Evolutionary conservation across 2,329 filamentous ascomycete species (phyloP).

Genomic region (Talaromyces marneffei): DNA sequence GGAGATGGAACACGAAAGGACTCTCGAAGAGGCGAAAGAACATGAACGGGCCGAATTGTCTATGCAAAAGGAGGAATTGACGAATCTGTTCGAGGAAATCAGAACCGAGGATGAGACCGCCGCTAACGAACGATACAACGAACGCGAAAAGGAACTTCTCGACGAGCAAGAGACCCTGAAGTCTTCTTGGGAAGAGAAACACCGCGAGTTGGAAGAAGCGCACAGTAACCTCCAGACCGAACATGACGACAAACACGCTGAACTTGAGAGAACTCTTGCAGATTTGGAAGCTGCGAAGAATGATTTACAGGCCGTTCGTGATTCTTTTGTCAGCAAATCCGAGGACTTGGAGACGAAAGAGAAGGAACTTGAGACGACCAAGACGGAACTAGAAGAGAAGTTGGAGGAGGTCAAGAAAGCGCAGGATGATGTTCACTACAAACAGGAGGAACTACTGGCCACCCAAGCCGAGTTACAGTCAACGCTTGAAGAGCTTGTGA

Average conservation of each 20-base stretch:
- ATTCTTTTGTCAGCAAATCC: slow-evolving; percentile 23
- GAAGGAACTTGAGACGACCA: slow-evolving; percentile 23
- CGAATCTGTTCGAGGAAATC: slow-evolving; percentile 45
- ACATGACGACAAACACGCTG: slow-evolving; percentile 23
- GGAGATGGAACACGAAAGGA: slow-evolving; percentile 42
- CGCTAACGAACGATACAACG: slow-evolving; percentile 32
- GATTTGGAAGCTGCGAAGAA: slow-evolving; percentile 32
- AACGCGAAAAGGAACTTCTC: slow-evolving; percentile 40
- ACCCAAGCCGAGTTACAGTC: slow-evolving; percentile 18
- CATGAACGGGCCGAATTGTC: slow-evolving; percentile 31
- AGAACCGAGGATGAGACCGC: slow-evolving; percentile 38
- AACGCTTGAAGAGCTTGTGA: slow-evolving; percentile 16
- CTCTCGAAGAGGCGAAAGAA: slow-evolving; percentile 28
- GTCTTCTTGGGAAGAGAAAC: slow-evolving; percentile 33
- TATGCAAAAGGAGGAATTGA: slow-evolving; percentile 42
- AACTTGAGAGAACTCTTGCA: slow-evolving; percentile 28
- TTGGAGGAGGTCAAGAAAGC: slow-evolving; percentile 14
- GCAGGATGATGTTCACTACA: slow-evolving; percentile 16
- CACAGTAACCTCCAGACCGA: slow-evolving; percentile 33
- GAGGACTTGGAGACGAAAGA: slow-evolving; percentile 24
- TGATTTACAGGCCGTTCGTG: slow-evolving; percentile 25
- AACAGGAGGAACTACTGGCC: slow-evolving; percentile 13
- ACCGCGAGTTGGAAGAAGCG: slow-evolving; percentile 33
- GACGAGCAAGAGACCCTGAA: slow-evolving; percentile 33
- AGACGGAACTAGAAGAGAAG: slow-evolving; percentile 22